phyloP scores from a whole-genome alignment of 768 basidiomycete genomes.

The Boletales sp. region DNA sequence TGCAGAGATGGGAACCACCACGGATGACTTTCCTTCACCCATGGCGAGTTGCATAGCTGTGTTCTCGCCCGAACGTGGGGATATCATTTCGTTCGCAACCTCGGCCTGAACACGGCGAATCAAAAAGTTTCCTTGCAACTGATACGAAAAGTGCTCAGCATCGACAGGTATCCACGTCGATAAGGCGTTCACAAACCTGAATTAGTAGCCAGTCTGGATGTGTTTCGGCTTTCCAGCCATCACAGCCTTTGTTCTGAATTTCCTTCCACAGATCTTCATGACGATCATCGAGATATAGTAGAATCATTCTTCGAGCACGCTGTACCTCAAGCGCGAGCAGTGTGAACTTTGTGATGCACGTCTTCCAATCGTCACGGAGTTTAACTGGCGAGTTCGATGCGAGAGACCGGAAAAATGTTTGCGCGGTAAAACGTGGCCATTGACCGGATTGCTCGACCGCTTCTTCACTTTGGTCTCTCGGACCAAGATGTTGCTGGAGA shows the following conservation, averaged over 20 bases:
- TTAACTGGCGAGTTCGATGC: conserved; percentile 12
- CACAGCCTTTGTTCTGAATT: conserved; percentile 14
- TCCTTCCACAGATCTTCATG: conserved; percentile 29
- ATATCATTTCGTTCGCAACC: conserved; percentile 44
- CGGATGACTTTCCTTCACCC: conserved; percentile 52
- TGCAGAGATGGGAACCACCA: conserved; percentile 43
- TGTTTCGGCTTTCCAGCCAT: conserved; percentile 12
- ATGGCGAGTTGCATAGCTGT: conserved; percentile 48
- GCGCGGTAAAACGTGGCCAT: conserved; percentile 34
- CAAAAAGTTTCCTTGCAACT: conserved; percentile 44
- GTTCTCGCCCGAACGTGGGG: conserved; percentile 32
- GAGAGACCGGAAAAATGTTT: conserved; percentile 26
- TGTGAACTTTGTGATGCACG: conserved; percentile 25
- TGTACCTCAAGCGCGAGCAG: conserved; percentile 29
- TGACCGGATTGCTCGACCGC: conserved; percentile 15
- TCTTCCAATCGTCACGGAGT: conserved; percentile 23
- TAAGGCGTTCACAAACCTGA: conserved; percentile 26
- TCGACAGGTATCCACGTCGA: background rate
- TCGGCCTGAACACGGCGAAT: conserved; percentile 39
- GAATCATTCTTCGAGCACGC: conserved; percentile 24
- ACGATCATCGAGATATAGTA: conserved; percentile 11
- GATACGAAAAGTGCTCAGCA: background rate
- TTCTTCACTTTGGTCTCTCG: conserved; percentile 6
- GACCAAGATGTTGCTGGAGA: conserved; percentile 4
- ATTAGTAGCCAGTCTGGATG: conserved; percentile 42